phyloP scores from a whole-genome alignment of 176 grass and related monocot species.

The Musa beccarii region DNA sequence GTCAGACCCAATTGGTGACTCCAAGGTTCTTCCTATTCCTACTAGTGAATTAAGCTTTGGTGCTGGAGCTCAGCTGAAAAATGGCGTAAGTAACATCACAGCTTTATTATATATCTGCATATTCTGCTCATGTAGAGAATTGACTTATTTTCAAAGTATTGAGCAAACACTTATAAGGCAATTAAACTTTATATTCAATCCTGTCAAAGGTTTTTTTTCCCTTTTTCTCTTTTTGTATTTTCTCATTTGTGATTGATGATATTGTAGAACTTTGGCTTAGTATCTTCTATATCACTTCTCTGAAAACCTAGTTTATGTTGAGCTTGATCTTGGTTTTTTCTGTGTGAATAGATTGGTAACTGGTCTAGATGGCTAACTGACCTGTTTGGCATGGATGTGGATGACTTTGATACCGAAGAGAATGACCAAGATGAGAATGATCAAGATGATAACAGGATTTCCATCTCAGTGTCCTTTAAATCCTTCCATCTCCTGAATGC shows the following conservation, averaged over 20 bases:
- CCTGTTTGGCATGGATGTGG: slow-evolving; percentile 81
- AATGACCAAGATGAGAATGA: slow-evolving; percentile 29
- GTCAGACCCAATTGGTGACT: slow-evolving; percentile 79
- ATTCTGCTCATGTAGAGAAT: not conserved
- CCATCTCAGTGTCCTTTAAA: slow-evolving; percentile 34
- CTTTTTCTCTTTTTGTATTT: not conserved
- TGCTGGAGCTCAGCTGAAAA: slow-evolving; percentile 96
- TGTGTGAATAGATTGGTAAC: slow-evolving; percentile 66
- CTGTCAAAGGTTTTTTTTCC: too few relatives aligned
- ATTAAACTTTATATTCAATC: not conserved
- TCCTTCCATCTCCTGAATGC: slow-evolving; percentile 82
- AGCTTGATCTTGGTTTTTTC: not conserved
- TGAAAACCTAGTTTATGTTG: not conserved
- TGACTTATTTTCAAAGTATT: not conserved
- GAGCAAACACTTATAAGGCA: not conserved
- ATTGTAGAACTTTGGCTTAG: not conserved
- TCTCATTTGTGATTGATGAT: slow-evolving; percentile 3
- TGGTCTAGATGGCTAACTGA: slow-evolving; percentile 86
- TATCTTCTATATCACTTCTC: not conserved
- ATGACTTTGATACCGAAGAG: slow-evolving; percentile 41
- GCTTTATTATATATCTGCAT: not conserved
- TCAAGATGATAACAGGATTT: slow-evolving; percentile 27
- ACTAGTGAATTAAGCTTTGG: slow-evolving; percentile 85
- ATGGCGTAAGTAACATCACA: slow-evolving; percentile 54
- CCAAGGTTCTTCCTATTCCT: slow-evolving; percentile 73